Evolutionary conservation across 2,329 filamentous ascomycete genomes (phyloP).

Genomic region (Pseudopyrenochaeta lycopersici): DNA sequence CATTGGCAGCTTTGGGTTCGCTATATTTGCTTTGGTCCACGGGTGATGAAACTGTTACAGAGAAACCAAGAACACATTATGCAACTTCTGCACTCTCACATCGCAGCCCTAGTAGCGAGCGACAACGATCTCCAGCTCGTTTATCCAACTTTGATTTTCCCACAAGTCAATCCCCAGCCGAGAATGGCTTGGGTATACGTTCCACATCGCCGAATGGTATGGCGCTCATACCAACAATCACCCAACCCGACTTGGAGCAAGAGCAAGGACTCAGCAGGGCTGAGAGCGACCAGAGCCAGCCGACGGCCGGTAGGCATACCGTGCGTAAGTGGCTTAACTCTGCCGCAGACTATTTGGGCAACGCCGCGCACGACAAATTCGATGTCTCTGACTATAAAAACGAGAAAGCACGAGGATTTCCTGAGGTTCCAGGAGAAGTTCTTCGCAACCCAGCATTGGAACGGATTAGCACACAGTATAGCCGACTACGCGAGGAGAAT

Average conservation of each 20-base stretch:
- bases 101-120: slow-evolving; percentile 35
- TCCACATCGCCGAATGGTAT: slow-evolving; percentile 22
- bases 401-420: slow-evolving; percentile 61
- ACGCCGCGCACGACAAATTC: slow-evolving; percentile 54
- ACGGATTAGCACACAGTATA: slow-evolving; percentile 54
- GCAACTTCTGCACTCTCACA: slow-evolving; percentile 6
- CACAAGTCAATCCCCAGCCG: not conserved
- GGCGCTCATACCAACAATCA: slow-evolving; percentile 22
- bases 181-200: slow-evolving; percentile 18
- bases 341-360: slow-evolving; percentile 58
- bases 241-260: slow-evolving; percentile 12
- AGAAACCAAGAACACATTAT: slow-evolving; percentile 9
- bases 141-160: slow-evolving; percentile 2
- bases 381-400: slow-evolving; percentile 61
- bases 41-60: slow-evolving; percentile 39
- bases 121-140: slow-evolving; percentile 5
- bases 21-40: slow-evolving; percentile 61
- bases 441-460: slow-evolving; percentile 54
- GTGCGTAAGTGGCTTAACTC: slow-evolving; percentile 52
- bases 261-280: slow-evolving; percentile 5
- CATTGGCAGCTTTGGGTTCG: slow-evolving; percentile 66
- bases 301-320: slow-evolving; percentile 27
- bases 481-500: slow-evolving; percentile 48
- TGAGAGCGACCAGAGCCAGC: slow-evolving; percentile 4
- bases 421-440: slow-evolving; percentile 64